A percentile compares a stretch with the other conserved stretches of the same genome.
phyloP scores from a whole-genome alignment of 768 basidiomycete species.

The Suillus subluteus region DNA sequence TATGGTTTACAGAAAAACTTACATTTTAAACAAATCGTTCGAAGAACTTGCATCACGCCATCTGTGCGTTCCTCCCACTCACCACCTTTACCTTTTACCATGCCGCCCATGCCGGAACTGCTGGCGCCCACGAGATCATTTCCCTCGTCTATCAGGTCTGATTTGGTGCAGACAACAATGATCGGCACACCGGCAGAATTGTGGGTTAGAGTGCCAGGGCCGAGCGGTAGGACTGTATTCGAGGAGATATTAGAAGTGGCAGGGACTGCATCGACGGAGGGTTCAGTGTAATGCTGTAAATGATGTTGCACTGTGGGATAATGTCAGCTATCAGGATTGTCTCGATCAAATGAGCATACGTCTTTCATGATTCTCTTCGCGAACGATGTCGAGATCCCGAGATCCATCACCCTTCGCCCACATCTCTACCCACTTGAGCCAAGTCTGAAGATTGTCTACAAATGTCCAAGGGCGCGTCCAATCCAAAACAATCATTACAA shows the following conservation, averaged over 20 bases:
- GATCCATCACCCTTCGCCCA: slow-evolving; percentile 74
- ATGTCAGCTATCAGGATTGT: slow-evolving; percentile 10
- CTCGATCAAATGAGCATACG: slow-evolving; percentile 49
- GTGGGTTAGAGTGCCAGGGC: slow-evolving; percentile 83
- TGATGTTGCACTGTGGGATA: slow-evolving; percentile 73
- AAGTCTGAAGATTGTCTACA: slow-evolving; percentile 78
- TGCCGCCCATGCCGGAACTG: slow-evolving; percentile 81
- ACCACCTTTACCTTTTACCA: slow-evolving; percentile 90
- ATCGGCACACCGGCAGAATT: slow-evolving; percentile 88
- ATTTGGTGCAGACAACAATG: slow-evolving; percentile 89
- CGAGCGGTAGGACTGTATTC: slow-evolving; percentile 79
- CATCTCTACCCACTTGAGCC: slow-evolving; percentile 84
- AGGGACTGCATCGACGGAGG: slow-evolving; percentile 67
- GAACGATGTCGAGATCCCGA: slow-evolving; percentile 71
- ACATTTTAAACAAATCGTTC: slow-evolving; percentile 94
- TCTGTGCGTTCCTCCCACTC: slow-evolving; percentile 97
- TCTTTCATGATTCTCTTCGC: slow-evolving; percentile 84
- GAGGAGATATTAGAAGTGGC: slow-evolving; percentile 58
- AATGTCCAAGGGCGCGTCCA: slow-evolving; percentile 97
- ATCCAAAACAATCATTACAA: slow-evolving; percentile 86
- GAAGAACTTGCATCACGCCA: slow-evolving; percentile 91
- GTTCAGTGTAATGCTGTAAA: slow-evolving; percentile 89
- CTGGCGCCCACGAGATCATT: slow-evolving; percentile 70
- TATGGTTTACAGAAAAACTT: slow-evolving; percentile 33
- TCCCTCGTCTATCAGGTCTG: slow-evolving; percentile 88